Evolutionary conservation across 352 stramenopile genomes (phyloP).

Genomic region (Globisporangium cederbergense): DNA sequence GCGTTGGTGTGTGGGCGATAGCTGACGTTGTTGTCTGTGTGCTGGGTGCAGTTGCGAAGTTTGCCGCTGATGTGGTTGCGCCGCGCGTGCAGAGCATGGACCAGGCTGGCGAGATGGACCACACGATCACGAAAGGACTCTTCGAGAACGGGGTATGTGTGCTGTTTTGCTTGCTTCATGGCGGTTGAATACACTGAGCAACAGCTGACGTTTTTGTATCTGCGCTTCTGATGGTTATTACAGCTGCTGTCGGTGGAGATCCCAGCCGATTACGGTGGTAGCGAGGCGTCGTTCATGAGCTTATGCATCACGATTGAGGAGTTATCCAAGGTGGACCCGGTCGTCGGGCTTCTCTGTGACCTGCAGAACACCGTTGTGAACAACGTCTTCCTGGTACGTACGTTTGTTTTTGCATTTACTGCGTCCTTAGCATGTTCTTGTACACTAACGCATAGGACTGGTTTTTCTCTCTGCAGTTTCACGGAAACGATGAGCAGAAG

Average conservation of each 20-base stretch:
- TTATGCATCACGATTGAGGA: constrained; percentile 96
- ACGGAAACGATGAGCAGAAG: constrained; percentile 80
- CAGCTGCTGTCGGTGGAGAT: constrained; percentile 96
- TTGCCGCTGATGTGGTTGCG: constrained; percentile 80
- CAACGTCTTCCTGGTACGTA: constrained; percentile 92
- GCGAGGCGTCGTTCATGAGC: constrained; percentile 93
- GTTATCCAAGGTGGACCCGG: constrained; percentile 94
- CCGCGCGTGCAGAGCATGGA: constrained; percentile 94
- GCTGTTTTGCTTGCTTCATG: constrained; percentile 2
- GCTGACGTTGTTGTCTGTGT: constrained; percentile 1
- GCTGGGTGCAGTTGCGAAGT: constrained; percentile 54
- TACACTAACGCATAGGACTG: constrained; percentile 2
- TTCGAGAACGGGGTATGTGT: constrained; percentile 87
- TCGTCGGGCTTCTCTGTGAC: constrained; percentile 93
- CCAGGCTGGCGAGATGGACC: constrained; percentile 85
- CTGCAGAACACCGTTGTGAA: constrained; percentile 95
- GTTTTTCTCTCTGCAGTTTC: constrained; percentile 29
- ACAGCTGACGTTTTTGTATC: neutral
- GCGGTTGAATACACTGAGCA: neutral
- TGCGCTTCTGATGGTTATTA: neutral
- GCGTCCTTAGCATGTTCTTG: neutral
- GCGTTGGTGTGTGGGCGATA: neutral
- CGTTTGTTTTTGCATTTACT: neutral
- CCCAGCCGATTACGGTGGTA: constrained; percentile 89
- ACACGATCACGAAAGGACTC: constrained; percentile 86